A percentile compares a stretch with the other conserved stretches of the same genome.
These are phyloP conservation scores for Linnemannia elongata DNA, from an alignment of 192 early-diverging fungal species.

Conservation along the genomic window DNA sequence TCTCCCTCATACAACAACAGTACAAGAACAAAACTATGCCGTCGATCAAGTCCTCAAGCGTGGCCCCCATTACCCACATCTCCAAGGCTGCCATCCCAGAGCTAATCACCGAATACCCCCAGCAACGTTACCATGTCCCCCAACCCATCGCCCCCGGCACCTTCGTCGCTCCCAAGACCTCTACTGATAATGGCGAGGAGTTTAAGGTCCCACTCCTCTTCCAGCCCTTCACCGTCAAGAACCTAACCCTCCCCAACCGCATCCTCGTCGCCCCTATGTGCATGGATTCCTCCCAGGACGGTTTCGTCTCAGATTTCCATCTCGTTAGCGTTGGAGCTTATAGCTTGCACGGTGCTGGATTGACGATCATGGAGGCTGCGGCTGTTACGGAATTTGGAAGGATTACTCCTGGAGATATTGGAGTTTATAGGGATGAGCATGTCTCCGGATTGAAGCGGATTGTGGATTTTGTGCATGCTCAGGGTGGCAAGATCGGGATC, in stretches of 20 bases:
- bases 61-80: constrained; percentile 3
- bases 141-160: constrained; percentile 14
- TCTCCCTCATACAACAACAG: not conserved
- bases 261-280: constrained; percentile 87
- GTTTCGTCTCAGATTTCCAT: constrained; percentile 73
- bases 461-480: constrained; percentile 70
- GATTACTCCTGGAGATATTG: constrained; percentile 80
- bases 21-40: not conserved
- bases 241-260: constrained; percentile 79
- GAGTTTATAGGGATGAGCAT: constrained; percentile 87
- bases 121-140: not conserved
- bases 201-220: constrained; percentile 60
- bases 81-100: not conserved
- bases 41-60: not conserved
- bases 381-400: constrained; percentile 81
- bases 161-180: constrained; percentile 14
- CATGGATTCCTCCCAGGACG: constrained; percentile 76
- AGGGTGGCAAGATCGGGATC: constrained; percentile 72
- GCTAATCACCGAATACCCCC: constrained; percentile 7
- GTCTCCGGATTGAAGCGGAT: constrained; percentile 67
- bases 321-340: constrained; percentile 72
- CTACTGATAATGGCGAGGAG: not conserved
- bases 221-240: constrained; percentile 74
- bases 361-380: constrained; percentile 84
- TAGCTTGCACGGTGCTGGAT: constrained; percentile 83